Evolutionary conservation across 176 grass and related monocot genomes (phyloP).

Genomic region (Triticum turgidum): DNA sequence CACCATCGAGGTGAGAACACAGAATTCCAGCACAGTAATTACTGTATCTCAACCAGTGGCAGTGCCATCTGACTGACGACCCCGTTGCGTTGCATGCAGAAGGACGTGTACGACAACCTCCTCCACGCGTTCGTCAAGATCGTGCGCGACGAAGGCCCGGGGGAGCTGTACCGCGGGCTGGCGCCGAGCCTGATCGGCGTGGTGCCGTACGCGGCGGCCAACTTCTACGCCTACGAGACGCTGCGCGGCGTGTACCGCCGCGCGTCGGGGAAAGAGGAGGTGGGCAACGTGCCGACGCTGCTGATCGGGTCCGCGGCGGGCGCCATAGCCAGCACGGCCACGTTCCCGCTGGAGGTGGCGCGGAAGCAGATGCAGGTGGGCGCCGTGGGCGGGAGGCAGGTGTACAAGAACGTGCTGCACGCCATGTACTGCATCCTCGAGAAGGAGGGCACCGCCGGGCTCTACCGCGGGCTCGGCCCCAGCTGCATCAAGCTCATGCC

Average conservation of each 20-base stretch:
- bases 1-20: constrained; percentile 67
- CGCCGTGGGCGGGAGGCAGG: constrained; percentile 66
- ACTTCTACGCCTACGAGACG: constrained; percentile 79
- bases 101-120: constrained; percentile 70
- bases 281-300: constrained; percentile 50
- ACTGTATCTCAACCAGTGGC: neutral
- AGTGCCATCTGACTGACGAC: neutral
- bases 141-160: constrained; percentile 50
- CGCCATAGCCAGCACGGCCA: constrained; percentile 76
- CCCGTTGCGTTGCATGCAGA: constrained; percentile 25
- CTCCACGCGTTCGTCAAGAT: constrained; percentile 78
- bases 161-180: constrained; percentile 76
- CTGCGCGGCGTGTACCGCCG: constrained; percentile 57
- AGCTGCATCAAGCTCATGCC: constrained; percentile 92
- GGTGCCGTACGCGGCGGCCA: constrained; percentile 76
- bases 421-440: constrained; percentile 69
- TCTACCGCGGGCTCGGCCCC: constrained; percentile 75
- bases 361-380: constrained; percentile 89
- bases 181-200: constrained; percentile 81
- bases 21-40: too few species aligned
- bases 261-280: constrained; percentile 40
- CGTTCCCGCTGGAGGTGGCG: constrained; percentile 92
- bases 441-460: constrained; percentile 56
- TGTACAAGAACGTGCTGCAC: constrained; percentile 72
- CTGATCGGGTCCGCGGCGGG: constrained; percentile 70